These are phyloP conservation scores for Trichoderma guizhouense DNA, from an alignment of 2,329 filamentous ascomycete genomes.

Conservation along the genomic window DNA sequence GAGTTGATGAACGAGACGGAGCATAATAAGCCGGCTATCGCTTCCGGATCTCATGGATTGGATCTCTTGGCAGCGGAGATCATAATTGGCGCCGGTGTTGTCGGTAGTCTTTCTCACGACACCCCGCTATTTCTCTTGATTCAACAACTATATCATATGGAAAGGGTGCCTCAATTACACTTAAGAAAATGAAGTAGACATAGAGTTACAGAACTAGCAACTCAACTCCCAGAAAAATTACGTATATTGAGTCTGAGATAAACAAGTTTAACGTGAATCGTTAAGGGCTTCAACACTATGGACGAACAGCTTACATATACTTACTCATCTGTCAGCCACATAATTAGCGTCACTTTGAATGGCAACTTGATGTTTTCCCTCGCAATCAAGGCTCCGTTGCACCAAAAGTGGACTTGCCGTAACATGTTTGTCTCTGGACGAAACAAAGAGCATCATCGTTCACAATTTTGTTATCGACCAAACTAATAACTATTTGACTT, in stretches of 20 bases:
- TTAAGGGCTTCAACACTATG: not conserved
- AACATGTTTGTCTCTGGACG: not conserved
- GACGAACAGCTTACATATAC: not conserved
- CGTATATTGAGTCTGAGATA: not conserved
- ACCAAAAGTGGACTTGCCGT: not conserved
- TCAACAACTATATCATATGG: not conserved
- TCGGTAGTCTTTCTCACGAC: not conserved
- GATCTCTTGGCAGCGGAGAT: not conserved
- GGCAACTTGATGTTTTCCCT: not conserved
- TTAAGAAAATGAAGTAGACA: not conserved
- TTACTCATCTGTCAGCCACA: not conserved
- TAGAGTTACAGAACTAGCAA: not conserved
- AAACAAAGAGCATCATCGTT: not conserved
- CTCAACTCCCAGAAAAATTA: not conserved
- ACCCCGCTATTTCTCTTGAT: not conserved
- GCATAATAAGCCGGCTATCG: not conserved
- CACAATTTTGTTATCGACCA: not conserved
- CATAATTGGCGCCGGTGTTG: not conserved
- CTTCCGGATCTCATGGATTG: not conserved
- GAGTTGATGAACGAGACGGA: not conserved
- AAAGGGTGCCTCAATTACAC: not conserved
- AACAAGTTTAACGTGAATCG: not conserved
- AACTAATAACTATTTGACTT: not conserved
- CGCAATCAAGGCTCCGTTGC: not conserved
- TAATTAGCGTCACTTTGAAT: not conserved